Evolutionary conservation across 495 filamentous ascomycete genomes (phyloP).

Genomic region (Penicillium bialowiezense): DNA sequence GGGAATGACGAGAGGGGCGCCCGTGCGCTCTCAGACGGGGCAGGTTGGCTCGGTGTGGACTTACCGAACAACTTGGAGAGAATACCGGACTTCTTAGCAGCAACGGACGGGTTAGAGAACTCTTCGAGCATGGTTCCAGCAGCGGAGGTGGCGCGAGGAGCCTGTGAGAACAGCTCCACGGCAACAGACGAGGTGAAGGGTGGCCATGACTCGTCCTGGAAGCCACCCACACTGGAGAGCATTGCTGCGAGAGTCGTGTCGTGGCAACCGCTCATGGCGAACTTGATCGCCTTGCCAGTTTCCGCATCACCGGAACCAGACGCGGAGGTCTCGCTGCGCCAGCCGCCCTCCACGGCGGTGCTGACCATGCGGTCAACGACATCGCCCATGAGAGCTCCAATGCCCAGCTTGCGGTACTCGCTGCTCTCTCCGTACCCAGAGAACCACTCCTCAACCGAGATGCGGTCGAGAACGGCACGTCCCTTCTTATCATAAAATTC

Average conservation of each 20-base stretch:
- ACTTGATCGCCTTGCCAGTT: conserved; percentile 57
- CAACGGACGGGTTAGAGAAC: conserved; percentile 24
- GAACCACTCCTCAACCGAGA: conserved; percentile 92
- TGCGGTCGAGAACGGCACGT: conserved; percentile 67
- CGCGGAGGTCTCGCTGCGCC: conserved; percentile 56
- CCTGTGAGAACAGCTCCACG: conserved; percentile 76
- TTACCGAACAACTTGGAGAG: conserved; percentile 33
- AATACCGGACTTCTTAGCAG: conserved; percentile 23
- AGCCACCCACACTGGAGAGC: conserved; percentile 75
- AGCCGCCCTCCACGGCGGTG: conserved; percentile 58
- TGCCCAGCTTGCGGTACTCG: conserved; percentile 85
- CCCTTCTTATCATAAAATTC: conserved; percentile 86
- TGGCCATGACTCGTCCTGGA: conserved; percentile 73
- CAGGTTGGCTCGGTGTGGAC: conserved; percentile 13
- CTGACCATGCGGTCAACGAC: conserved; percentile 80
- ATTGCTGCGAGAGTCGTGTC: conserved; percentile 88
- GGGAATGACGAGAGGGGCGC: conserved; percentile 30
- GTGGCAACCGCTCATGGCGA: conserved; percentile 84
- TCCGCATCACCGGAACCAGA: conserved; percentile 36
- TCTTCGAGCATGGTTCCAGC: conserved; percentile 20
- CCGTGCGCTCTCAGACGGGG: conserved; percentile 34
- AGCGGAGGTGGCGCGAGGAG: conserved; percentile 7
- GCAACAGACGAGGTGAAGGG: conserved; percentile 90
- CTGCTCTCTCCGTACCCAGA: conserved; percentile 75
- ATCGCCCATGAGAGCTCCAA: conserved; percentile 81